Evolutionary conservation across 2,329 filamentous ascomycete species (phyloP).

Genomic region (Xylaria polymorpha): DNA sequence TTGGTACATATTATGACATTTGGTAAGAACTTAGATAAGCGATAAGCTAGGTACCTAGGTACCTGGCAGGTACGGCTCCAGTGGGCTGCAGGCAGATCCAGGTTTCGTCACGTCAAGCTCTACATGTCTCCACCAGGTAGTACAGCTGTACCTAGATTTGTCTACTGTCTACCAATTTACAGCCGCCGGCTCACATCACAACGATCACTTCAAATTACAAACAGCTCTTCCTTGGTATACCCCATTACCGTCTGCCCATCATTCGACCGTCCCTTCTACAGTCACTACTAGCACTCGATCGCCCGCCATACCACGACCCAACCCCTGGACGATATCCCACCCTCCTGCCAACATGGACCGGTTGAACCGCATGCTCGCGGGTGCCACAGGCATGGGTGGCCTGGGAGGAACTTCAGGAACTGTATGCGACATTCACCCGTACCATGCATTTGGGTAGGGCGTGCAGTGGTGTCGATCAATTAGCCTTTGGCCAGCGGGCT

Average conservation of each 20-base stretch:
- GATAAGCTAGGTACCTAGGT: too few relatives aligned
- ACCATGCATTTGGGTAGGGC: background rate
- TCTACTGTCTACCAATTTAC: constrained; percentile 1
- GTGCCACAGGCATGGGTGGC: constrained; percentile 73
- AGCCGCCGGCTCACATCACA: constrained; percentile 5
- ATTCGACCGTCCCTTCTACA: background rate
- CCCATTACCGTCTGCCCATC: background rate
- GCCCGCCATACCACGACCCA: constrained; percentile 7
- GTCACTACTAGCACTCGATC: background rate
- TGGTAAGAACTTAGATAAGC: constrained; percentile 21
- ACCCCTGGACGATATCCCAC: constrained; percentile 21
- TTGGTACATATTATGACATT: background rate
- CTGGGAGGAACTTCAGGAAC: constrained; percentile 70
- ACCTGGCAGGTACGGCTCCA: background rate
- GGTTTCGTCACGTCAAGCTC: constrained; percentile 39
- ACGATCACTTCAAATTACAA: constrained; percentile 18
- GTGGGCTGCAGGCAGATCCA: constrained; percentile 37
- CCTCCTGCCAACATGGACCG: constrained; percentile 77
- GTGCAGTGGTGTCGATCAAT: background rate
- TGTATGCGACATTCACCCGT: constrained; percentile 58
- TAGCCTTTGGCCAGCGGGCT: background rate
- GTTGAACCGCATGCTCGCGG: constrained; percentile 87
- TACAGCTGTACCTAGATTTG: constrained; percentile 9
- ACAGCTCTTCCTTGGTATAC: constrained; percentile 1
- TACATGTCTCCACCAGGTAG: constrained; percentile 1